Evolutionary conservation across 164 flowering plant species (phyloP).

Genomic region (Magnolia sinica): DNA sequence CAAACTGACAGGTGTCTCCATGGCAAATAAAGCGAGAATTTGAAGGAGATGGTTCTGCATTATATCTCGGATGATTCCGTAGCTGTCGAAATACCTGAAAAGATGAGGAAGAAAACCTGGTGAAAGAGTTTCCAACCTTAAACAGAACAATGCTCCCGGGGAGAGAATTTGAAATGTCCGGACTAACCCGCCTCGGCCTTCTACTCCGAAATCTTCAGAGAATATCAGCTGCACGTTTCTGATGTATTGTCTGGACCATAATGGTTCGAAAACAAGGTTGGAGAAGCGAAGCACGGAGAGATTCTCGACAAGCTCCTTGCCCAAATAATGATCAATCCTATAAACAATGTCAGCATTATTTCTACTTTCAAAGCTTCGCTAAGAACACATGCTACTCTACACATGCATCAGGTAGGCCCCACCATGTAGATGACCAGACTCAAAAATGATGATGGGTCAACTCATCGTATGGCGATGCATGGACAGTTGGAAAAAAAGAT

Average conservation of each 20-base stretch:
- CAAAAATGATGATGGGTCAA: not conserved
- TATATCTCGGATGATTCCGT: constrained; percentile 89
- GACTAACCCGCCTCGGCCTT: constrained; percentile 83
- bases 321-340: constrained; percentile 92
- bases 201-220: constrained; percentile 88
- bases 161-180: constrained; percentile 1
- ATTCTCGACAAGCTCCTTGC: constrained; percentile 85
- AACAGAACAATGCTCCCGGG: no score
- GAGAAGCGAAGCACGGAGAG: constrained; percentile 90
- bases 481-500: not conserved
- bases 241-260: constrained; percentile 82
- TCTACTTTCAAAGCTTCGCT: not conserved
- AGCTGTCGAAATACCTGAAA: constrained; percentile 66
- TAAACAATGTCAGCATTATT: not conserved
- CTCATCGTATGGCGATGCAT: not conserved
- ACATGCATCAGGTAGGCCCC: not conserved
- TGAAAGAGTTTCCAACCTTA: not conserved
- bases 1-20: constrained; percentile 94
- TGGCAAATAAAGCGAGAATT: constrained; percentile 79
- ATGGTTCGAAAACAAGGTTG: constrained; percentile 87
- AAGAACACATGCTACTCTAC: not conserved
- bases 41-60: constrained; percentile 93
- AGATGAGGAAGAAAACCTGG: constrained; percentile 5
- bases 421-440: not conserved
- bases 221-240: constrained; percentile 86